These are phyloP conservation scores for Fraxinus americana DNA, from an alignment of 257 asterid species.

Conservation along the genomic window DNA sequence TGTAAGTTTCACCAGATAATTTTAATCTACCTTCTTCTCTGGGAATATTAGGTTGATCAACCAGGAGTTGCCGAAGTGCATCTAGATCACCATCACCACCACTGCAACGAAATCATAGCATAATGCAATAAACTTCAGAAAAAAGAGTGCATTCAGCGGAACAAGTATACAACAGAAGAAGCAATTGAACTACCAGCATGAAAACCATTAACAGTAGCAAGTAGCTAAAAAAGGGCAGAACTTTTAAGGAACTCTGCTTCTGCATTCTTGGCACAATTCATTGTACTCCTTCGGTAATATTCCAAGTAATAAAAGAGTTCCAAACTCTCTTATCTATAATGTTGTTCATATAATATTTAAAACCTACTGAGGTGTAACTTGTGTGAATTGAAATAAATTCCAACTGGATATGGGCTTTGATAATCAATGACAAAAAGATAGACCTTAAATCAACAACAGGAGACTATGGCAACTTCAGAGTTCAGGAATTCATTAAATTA, in stretches of 20 bases:
- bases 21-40: slow-evolving; percentile 62
- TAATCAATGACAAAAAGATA: not conserved
- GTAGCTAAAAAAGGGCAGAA: not conserved
- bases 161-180: not conserved
- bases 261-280: not conserved
- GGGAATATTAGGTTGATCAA: slow-evolving; percentile 84
- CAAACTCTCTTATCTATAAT: not conserved
- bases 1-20: not conserved
- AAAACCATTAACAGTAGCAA: not conserved
- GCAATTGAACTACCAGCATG: slow-evolving; percentile 4
- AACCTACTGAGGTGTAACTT: not conserved
- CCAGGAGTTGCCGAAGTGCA: slow-evolving; percentile 63
- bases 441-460: not conserved
- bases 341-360: slow-evolving; percentile 9
- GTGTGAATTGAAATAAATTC: not conserved
- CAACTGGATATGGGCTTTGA: not conserved
- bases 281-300: not conserved
- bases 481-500: not conserved
- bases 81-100: slow-evolving; percentile 49
- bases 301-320: not conserved
- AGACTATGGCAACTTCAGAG: no score
- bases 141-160: not conserved
- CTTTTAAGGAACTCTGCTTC: not conserved
- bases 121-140: not conserved
- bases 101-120: slow-evolving; percentile 40